Conservation (phyloP, 1,284 basidiomycete genomes). For the Vanrija pseudolonga region DNA sequence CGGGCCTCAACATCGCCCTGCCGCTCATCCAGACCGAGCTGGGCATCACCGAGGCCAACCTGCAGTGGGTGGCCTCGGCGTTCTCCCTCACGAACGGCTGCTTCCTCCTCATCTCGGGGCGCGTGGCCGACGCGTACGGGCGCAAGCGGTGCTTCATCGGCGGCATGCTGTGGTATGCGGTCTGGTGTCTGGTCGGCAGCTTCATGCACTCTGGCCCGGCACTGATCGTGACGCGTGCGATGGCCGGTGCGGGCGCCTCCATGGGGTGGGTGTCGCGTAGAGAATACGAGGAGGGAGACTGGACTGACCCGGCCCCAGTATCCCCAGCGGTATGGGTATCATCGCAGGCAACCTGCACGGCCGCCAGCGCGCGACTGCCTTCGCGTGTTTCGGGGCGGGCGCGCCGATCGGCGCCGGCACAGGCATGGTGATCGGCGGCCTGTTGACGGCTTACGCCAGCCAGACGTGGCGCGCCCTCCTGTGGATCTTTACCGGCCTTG, state of each 20-base stretch:
- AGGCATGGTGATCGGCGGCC: constrained; percentile 15
- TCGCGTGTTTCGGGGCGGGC: constrained; percentile 15
- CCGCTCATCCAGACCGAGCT: constrained; percentile 41
- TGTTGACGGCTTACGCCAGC: constrained; percentile 11
- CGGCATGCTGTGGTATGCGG: constrained; percentile 38
- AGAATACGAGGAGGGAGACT: constrained; percentile 5
- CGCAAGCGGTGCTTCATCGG: constrained; percentile 32
- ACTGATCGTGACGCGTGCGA: constrained; percentile 32
- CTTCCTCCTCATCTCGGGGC: constrained; percentile 40
- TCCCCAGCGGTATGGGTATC: constrained; percentile 15
- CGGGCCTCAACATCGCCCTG: constrained; percentile 38
- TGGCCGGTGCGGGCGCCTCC: constrained; percentile 32
- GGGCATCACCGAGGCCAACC: constrained; percentile 17
- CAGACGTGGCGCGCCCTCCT: constrained; percentile 12
- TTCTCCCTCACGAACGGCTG: constrained; percentile 41
- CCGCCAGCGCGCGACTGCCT: constrained; percentile 18
- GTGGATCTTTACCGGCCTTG: constrained; percentile 16
- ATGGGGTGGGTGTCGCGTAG: constrained; percentile 31
- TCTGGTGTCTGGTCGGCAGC: constrained; percentile 35
- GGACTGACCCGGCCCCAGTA: constrained; percentile 3
- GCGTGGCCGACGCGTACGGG: constrained; percentile 44
- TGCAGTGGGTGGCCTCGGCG: constrained; percentile 44
- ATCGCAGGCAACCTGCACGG: constrained; percentile 21
- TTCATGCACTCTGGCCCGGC: constrained; percentile 36
- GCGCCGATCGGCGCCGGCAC: constrained; percentile 15